Evolutionary conservation across 768 basidiomycete genomes (phyloP).

Genomic region (Leccinum rimulosum): DNA sequence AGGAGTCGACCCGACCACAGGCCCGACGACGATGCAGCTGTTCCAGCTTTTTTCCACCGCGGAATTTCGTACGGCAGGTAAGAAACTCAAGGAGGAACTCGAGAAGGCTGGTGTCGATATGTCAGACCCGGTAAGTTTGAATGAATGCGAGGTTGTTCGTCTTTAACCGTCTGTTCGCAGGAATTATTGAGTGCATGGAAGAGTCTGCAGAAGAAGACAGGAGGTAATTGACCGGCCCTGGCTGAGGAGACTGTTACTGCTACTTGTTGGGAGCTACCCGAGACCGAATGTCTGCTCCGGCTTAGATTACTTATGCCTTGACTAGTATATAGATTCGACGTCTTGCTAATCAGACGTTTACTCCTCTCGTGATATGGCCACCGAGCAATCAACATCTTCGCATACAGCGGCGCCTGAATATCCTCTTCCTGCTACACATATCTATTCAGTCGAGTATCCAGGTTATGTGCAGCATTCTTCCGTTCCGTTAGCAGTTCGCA

Average conservation of each 20-base stretch:
- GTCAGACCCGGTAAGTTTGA: constrained; percentile 45
- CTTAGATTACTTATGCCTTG: neutral
- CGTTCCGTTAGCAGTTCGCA: constrained; percentile 57
- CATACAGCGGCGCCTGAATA: constrained; percentile 35
- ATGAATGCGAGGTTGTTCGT: neutral
- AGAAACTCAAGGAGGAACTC: constrained; percentile 47
- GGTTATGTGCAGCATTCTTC: constrained; percentile 73
- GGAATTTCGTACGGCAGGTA: constrained; percentile 50
- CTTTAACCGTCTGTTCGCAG: constrained; percentile 27
- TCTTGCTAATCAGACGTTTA: constrained; percentile 8
- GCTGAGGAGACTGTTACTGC: neutral
- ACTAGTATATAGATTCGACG: neutral
- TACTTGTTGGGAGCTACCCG: neutral
- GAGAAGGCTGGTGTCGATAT: constrained; percentile 61
- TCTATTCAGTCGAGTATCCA: constrained; percentile 87
- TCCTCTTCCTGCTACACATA: constrained; percentile 55
- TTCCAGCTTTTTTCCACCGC: constrained; percentile 51
- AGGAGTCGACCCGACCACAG: constrained; percentile 50
- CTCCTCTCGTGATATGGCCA: constrained; percentile 9
- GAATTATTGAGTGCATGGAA: constrained; percentile 42
- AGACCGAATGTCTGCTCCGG: neutral
- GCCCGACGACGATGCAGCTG: constrained; percentile 52
- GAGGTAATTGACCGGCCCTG: constrained; percentile 12
- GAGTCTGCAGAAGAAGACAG: constrained; percentile 34
- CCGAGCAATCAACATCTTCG: constrained; percentile 7